A percentile compares a stretch with the other conserved stretches of the same genome.
These are phyloP conservation scores for Allantophomopsis lycopodina DNA, from an alignment of 2,329 filamentous ascomycete genomes.

Conservation along the genomic window DNA sequence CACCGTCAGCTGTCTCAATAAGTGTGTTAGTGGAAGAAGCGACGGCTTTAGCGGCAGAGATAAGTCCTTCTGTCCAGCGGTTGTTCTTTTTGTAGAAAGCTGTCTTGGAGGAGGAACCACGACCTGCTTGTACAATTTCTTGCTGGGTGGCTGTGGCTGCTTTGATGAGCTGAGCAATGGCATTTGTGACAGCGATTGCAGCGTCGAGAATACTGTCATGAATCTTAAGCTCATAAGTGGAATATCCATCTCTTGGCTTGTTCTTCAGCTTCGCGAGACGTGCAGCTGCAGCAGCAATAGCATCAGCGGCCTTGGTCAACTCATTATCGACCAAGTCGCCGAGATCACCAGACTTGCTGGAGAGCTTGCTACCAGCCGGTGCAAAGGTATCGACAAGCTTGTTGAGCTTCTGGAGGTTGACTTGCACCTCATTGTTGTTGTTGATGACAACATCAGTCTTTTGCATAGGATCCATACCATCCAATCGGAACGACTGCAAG, in stretches of 20 bases:
- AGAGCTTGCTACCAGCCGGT: slow-evolving; percentile 72
- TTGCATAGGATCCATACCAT: slow-evolving; percentile 77
- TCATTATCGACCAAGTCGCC: slow-evolving; percentile 89
- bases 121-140: slow-evolving; percentile 90
- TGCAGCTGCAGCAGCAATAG: slow-evolving; percentile 83
- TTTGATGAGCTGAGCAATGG: slow-evolving; percentile 88
- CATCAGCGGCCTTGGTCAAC: slow-evolving; percentile 84
- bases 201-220: slow-evolving; percentile 92
- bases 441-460: slow-evolving; percentile 97
- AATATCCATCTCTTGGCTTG: slow-evolving; percentile 91
- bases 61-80: slow-evolving; percentile 94
- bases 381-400: slow-evolving; percentile 88
- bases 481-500: slow-evolving; percentile 84
- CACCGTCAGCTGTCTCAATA: slow-evolving; percentile 95
- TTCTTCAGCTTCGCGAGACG: slow-evolving; percentile 85
- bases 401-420: slow-evolving; percentile 84
- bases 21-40: slow-evolving; percentile 87
- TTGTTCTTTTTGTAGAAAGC: slow-evolving; percentile 99
- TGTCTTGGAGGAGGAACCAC: slow-evolving; percentile 73
- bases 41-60: slow-evolving; percentile 93
- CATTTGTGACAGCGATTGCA: slow-evolving; percentile 83
- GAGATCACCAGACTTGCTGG: slow-evolving; percentile 66
- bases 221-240: slow-evolving; percentile 91
- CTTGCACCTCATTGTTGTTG: slow-evolving; percentile 91
- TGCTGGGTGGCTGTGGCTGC: slow-evolving; percentile 86